These are phyloP conservation scores for Phialemoniopsis sp. DNA, from an alignment of 2,329 filamentous ascomycete species.

Conservation along the genomic window DNA sequence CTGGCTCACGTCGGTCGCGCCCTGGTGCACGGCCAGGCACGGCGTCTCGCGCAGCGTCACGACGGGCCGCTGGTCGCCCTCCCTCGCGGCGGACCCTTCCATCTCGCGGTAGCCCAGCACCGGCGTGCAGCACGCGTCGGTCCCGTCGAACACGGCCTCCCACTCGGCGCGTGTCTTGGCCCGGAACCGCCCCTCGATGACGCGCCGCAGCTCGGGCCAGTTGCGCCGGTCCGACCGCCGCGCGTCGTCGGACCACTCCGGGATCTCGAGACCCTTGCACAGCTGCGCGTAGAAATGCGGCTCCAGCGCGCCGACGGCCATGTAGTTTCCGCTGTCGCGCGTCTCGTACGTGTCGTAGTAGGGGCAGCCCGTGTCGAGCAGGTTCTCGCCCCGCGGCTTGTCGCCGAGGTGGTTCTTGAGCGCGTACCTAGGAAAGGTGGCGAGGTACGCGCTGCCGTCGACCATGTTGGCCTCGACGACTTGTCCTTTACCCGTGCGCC, in stretches of 20 bases:
- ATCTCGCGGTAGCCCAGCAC: conserved; percentile 75
- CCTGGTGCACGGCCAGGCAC: conserved; percentile 54
- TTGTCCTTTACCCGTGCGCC: conserved; percentile 66
- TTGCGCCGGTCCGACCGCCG: no score
- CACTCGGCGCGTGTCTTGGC: conserved; percentile 70
- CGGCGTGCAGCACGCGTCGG: conserved; percentile 89
- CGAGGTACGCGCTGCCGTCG: conserved; percentile 77
- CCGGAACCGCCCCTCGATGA: conserved; percentile 63
- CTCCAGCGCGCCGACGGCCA: conserved; percentile 89
- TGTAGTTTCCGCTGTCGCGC: conserved; percentile 63
- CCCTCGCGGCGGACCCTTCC: conserved; percentile 44
- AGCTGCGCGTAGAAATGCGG: conserved; percentile 75
- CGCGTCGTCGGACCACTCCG: conserved; percentile 49
- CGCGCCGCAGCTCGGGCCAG: conserved; percentile 63
- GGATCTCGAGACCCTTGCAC: conserved; percentile 62
- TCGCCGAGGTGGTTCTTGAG: conserved; percentile 61
- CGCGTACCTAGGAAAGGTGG: conserved; percentile 69
- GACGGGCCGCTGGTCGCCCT: conserved; percentile 66
- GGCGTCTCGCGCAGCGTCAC: conserved; percentile 70
- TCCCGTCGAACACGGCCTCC: conserved; percentile 83
- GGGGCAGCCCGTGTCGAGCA: conserved; percentile 79
- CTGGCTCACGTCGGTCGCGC: conserved; percentile 31
- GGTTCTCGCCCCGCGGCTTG: conserved; percentile 65
- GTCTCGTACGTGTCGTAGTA: conserved; percentile 91
- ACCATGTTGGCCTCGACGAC: conserved; percentile 98